Conservation (phyloP, 768 basidiomycete genomes). For the Russula compacta region DNA sequence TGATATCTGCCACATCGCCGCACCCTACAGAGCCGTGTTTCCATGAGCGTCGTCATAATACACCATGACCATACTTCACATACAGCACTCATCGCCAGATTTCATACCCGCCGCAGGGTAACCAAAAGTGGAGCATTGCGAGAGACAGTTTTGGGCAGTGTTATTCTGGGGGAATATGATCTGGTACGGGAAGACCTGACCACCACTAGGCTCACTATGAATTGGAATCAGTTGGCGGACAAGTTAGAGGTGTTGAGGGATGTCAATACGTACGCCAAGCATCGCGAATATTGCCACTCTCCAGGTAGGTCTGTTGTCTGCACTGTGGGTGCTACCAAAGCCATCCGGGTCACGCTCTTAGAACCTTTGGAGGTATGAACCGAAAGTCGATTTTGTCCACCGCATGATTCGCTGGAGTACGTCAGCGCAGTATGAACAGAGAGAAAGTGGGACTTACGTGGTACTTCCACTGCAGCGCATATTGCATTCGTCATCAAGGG, state of each 20-base stretch:
- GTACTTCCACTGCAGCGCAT: conserved; percentile 68
- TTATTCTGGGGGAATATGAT: conserved; percentile 52
- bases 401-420: conserved; percentile 50
- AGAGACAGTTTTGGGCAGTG: conserved; percentile 54
- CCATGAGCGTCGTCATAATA: neutral
- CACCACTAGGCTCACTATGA: conserved; percentile 38
- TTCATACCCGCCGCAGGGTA: conserved; percentile 64
- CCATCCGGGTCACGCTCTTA: conserved; percentile 28
- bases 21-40: conserved; percentile 39
- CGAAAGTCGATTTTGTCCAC: conserved; percentile 60
- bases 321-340: conserved; percentile 47
- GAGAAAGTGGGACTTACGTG: conserved; percentile 34
- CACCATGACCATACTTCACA: conserved; percentile 23
- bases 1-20: conserved; percentile 54
- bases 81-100: conserved; percentile 67
- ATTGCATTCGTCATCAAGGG: conserved; percentile 46
- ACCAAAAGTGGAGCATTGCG: conserved; percentile 60
- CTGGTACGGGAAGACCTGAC: conserved; percentile 53
- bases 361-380: conserved; percentile 48
- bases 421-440: neutral
- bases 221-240: neutral
- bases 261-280: conserved; percentile 41
- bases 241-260: neutral
- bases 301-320: conserved; percentile 53
- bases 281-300: conserved; percentile 59